Conservation (phyloP, 2,329 filamentous ascomycete genomes). For the Alternaria novae-zelandiae region DNA sequence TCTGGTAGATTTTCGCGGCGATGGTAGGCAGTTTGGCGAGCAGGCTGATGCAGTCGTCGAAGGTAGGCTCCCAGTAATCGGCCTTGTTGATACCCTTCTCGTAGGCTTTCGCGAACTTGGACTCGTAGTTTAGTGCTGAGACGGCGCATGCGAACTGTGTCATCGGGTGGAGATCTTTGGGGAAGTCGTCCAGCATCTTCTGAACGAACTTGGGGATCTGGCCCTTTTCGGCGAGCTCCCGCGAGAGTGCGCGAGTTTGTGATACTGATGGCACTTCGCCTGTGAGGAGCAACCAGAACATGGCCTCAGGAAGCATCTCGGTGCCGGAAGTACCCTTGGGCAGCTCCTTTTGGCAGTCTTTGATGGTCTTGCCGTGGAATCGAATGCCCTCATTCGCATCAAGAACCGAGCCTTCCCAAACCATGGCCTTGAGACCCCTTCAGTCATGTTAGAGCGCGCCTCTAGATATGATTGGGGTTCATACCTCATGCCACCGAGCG, state of each 20-base stretch:
- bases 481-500: constrained; percentile 90
- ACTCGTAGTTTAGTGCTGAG: constrained; percentile 93
- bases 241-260: constrained; percentile 83
- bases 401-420: constrained; percentile 97
- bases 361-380: constrained; percentile 97
- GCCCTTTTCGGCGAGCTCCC: constrained; percentile 85
- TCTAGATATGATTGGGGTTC: neutral
- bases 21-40: constrained; percentile 96
- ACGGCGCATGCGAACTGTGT: constrained; percentile 96
- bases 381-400: constrained; percentile 97
- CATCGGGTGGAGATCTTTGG: constrained; percentile 93
- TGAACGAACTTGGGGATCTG: constrained; percentile 81
- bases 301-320: constrained; percentile 97
- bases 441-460: constrained; percentile 14
- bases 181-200: constrained; percentile 89
- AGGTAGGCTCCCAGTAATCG: constrained; percentile 98
- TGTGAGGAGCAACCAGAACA: constrained; percentile 99
- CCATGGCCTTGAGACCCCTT: constrained; percentile 90
- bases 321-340: constrained; percentile 91
- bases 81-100: constrained; percentile 90
- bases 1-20: constrained; percentile 97
- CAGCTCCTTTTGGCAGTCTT: constrained; percentile 92
- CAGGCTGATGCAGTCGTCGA: constrained; percentile 91
- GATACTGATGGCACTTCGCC: constrained; percentile 83
- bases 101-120: constrained; percentile 91